Base-by-base conservation (phyloP, 208 protist genomes). In the Jaenimonas drosophilae region DNA sequence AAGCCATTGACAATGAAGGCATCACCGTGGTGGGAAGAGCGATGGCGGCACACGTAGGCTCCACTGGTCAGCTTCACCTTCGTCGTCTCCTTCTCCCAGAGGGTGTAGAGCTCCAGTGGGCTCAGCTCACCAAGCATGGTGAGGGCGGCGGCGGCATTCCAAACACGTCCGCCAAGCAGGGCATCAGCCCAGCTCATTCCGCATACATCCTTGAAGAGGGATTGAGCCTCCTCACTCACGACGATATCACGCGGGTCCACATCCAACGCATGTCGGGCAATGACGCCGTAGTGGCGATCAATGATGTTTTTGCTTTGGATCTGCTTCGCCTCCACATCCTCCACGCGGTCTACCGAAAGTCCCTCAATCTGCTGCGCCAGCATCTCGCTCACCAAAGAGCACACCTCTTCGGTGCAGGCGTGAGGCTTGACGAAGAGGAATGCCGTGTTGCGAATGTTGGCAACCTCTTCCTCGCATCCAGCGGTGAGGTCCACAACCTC, bases 1-100 rank as follows among this genome's bases (percentile, higher is more conserved):
- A 89, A 88, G 29, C 78, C 83, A 56, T 92, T 92, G 52, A 88
- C 64, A 5, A 91, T 59, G 53, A 61, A 91, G 16, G 65, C 57
- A 28, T 47, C 28, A 19, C 64, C 54, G 23, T 44, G 44, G 20
- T 48, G 36, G 33, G 31, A 54, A 12, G 40, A 19, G 6, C 54
- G 24, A n/a, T n/a, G n/a, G 14, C 26, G 25, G 41, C 50, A 60
- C 17, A 69, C 63, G 41, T 82, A 84, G 25, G 74, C 71, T n/a
- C 80, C 80, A 43, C 65, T 38, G 23, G 24, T 36, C 20, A 79
- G 32, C 60, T 73, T 68, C 30, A 70, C n/a, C 12, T 44, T 61
- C 16, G 48, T 49, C 19, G 39, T 30, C 23, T 56, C 48, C 4
- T 50, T 56, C 0, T 58, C 38, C 73, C 73, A 82, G 36, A 69